Evolutionary conservation across 176 grass and related monocot species (phyloP).

Genomic region (Eremochloa ophiuroides): DNA sequence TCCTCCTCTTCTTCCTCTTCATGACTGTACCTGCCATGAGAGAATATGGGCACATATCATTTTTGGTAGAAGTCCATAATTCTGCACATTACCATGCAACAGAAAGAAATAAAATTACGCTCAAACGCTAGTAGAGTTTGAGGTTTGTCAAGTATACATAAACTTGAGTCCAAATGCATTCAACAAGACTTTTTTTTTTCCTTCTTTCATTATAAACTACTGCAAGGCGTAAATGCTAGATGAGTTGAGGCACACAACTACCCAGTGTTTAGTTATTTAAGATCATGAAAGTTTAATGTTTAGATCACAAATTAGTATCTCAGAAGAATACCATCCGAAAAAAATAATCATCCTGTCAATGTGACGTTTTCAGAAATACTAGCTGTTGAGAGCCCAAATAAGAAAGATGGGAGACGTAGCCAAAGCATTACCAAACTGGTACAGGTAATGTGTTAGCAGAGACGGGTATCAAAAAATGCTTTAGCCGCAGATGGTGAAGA

Average conservation of each 20-base stretch:
- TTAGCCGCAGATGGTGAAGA: neutral
- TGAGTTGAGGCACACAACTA: neutral
- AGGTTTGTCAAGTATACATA: neutral
- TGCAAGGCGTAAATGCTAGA: neutral
- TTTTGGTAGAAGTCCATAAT: constrained; percentile 21
- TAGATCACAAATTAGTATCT: constrained; percentile 6
- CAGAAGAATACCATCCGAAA: neutral
- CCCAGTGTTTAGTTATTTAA: neutral
- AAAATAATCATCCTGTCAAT: neutral
- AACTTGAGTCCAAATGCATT: constrained; percentile 9
- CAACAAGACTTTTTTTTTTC: neutral
- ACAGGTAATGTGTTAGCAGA: neutral
- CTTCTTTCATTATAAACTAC: constrained; percentile 7
- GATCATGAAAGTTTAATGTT: neutral
- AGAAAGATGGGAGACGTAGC: constrained; percentile 18
- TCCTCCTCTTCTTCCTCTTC: constrained; percentile 84
- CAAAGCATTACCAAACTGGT: constrained; percentile 3
- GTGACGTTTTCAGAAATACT: constrained; percentile 10
- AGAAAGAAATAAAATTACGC: constrained; percentile 15
- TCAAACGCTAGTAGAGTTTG: neutral
- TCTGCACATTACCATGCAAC: neutral
- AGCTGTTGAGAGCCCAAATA: neutral
- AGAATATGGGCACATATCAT: constrained; percentile 20
- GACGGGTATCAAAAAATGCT: neutral
- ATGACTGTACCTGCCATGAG: constrained; percentile 61